These are phyloP conservation scores for Leccinellum albellum DNA, from an alignment of 768 basidiomycete species.

Conservation along the genomic window DNA sequence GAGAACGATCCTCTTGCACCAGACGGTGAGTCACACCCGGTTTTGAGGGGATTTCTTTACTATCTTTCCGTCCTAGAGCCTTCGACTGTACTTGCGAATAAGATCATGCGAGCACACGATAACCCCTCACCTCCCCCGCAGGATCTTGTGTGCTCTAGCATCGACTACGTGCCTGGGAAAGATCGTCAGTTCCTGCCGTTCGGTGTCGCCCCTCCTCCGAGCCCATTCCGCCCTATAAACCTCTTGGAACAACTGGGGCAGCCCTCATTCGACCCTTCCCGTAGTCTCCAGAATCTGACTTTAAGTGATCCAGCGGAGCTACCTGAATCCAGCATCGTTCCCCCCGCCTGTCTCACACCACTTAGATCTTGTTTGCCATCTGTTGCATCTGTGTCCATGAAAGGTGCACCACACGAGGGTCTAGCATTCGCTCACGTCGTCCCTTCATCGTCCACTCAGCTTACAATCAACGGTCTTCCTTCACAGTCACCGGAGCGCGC, in stretches of 20 bases:
- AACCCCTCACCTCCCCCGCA: constrained; percentile 71
- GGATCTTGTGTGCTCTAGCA: constrained; percentile 15
- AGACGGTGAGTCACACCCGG: constrained; percentile 37
- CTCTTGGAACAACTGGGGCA: constrained; percentile 27
- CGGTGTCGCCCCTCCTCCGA: constrained; percentile 22
- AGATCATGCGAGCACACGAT: constrained; percentile 63
- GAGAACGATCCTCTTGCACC: constrained; percentile 41
- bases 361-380: constrained; percentile 41
- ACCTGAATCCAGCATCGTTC: constrained; percentile 4
- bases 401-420: not conserved
- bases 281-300: not conserved
- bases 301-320: constrained; percentile 1
- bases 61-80: constrained; percentile 46
- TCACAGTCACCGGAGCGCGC: constrained; percentile 19
- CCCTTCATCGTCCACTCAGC: constrained; percentile 8
- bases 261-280: constrained; percentile 1
- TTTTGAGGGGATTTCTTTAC: constrained; percentile 5
- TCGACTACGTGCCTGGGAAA: constrained; percentile 15
- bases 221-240: constrained; percentile 32
- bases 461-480: constrained; percentile 21
- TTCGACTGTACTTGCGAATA: constrained; percentile 61
- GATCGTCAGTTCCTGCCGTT: constrained; percentile 14
- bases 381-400: constrained; percentile 9
- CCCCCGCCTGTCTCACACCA: constrained; percentile 35
- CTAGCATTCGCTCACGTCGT: constrained; percentile 1